Evolutionary conservation across 176 grass and related monocot species (phyloP).

Genomic region (Ampelocalamus luodianensis): DNA sequence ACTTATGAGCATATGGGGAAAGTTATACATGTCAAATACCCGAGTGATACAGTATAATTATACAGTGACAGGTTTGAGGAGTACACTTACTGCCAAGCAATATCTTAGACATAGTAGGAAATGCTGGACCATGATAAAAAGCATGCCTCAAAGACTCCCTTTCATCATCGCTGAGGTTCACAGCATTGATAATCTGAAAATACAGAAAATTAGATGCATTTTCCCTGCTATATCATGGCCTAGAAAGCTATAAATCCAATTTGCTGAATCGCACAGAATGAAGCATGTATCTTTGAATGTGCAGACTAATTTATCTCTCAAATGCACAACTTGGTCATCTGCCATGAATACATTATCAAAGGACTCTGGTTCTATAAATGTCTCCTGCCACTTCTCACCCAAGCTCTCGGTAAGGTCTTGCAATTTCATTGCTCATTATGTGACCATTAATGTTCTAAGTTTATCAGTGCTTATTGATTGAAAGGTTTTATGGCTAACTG

Average conservation of each 20-base stretch:
- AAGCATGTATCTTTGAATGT: conserved; percentile 13
- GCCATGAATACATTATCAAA: conserved; percentile 10
- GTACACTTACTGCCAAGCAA: conserved; percentile 72
- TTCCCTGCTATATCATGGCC: conserved; percentile 8
- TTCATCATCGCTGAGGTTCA: conserved; percentile 54
- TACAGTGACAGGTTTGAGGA: neutral
- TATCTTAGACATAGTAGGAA: conserved; percentile 80
- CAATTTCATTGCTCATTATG: neutral
- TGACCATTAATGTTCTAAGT: conserved; percentile 24
- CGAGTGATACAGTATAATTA: neutral
- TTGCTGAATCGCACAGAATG: conserved; percentile 5
- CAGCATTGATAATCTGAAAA: conserved; percentile 61
- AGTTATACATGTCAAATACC: neutral
- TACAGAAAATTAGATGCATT: conserved; percentile 34
- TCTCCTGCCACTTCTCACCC: neutral
- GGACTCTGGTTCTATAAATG: neutral
- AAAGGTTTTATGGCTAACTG: neutral
- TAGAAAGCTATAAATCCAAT: conserved; percentile 20
- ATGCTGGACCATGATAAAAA: conserved; percentile 81
- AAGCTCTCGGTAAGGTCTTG: neutral
- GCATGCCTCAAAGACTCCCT: conserved; percentile 56
- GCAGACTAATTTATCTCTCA: neutral
- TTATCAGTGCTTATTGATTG: conserved; percentile 1
- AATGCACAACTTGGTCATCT: conserved; percentile 21
- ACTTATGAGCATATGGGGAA: conserved; percentile 21